Conservation (phyloP, 176 grass and related monocot genomes). For the Lolium multiflorum region DNA sequence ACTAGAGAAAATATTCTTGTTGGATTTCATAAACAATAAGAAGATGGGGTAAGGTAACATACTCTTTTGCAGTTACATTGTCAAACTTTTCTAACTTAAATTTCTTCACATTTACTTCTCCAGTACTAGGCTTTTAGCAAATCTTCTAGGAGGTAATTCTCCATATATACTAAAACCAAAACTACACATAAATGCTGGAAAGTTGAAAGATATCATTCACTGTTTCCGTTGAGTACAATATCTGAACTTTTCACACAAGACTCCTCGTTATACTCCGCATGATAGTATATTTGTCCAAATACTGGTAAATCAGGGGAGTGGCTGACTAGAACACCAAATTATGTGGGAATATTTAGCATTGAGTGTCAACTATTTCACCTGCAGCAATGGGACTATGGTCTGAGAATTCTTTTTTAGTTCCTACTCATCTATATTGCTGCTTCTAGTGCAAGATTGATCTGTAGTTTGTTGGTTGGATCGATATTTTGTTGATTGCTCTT, state of each 20-base stretch:
- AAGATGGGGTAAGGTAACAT: not conserved
- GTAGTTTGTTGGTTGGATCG: not conserved
- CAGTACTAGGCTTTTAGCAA: not conserved
- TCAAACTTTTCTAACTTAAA: not conserved
- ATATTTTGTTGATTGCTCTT: constrained; percentile 27
- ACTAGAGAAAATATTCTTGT: not conserved
- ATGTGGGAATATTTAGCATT: not conserved
- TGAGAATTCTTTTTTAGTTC: not conserved
- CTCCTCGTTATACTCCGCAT: not conserved
- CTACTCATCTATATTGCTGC: constrained; percentile 26
- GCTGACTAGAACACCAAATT: not conserved
- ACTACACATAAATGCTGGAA: not conserved
- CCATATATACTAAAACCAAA: constrained; percentile 23
- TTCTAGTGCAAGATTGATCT: constrained; percentile 32
- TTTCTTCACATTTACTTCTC: constrained; percentile 3
- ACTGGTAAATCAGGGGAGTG: not conserved
- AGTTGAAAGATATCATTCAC: not conserved
- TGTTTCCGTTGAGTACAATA: no score
- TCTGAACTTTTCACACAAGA: no score
- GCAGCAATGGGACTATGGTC: not conserved
- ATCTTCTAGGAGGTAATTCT: not conserved
- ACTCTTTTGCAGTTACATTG: not conserved
- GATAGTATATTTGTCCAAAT: no score
- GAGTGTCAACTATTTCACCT: constrained; percentile 19
- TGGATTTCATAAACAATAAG: constrained; percentile 8